These are phyloP conservation scores for Rhynchosporium graminicola DNA, from an alignment of 2,329 filamentous ascomycete genomes.

Conservation along the genomic window DNA sequence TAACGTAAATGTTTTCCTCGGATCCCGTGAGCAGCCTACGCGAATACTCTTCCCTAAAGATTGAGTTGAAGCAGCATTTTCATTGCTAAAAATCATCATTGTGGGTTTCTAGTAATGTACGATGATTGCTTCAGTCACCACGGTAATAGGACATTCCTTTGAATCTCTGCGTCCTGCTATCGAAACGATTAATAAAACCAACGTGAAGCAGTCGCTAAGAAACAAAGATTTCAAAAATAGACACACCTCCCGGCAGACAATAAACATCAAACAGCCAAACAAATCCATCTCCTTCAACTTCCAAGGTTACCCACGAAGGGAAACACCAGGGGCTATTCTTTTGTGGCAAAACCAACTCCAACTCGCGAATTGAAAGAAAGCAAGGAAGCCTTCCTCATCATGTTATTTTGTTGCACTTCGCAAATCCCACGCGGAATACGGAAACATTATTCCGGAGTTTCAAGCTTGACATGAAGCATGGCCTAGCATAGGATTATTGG, in stretches of 20 bases:
- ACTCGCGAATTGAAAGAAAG: neutral
- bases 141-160: no score
- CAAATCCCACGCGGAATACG: conserved; percentile 10
- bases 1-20: neutral
- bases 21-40: neutral
- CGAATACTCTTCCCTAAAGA: neutral
- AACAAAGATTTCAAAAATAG: neutral
- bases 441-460: neutral
- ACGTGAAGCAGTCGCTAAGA: neutral
- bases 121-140: no score
- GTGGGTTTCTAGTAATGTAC: no score
- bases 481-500: conserved; percentile 1
- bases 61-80: neutral
- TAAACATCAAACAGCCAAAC: neutral
- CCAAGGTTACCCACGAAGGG: neutral
- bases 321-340: neutral
- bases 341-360: neutral
- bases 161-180: no score
- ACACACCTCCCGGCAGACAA: neutral
- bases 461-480: conserved; percentile 2
- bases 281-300: neutral
- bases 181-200: no score
- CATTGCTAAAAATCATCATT: neutral
- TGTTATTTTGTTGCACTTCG: conserved; percentile 16
- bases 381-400: neutral